Evolutionary conservation across 345 rosid species (phyloP).

Genomic region (Combretum micranthum): DNA sequence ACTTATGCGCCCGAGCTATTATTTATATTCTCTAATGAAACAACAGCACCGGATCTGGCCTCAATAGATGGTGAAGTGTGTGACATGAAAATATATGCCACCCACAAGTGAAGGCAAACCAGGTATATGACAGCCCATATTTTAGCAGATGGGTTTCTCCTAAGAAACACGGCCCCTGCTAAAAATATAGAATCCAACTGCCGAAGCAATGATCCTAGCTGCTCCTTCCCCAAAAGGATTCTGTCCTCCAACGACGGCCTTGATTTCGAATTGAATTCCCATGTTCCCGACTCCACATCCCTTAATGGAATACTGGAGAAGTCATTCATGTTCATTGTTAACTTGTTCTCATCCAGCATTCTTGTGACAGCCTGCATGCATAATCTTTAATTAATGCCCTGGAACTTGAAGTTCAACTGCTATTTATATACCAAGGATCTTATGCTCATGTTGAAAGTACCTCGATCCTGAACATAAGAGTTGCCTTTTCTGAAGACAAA

Average conservation of each 20-base stretch:
- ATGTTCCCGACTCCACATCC: slow-evolving; percentile 62
- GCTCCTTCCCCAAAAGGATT: slow-evolving; percentile 60
- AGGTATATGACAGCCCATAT: slow-evolving; percentile 64
- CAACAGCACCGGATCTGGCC: slow-evolving; percentile 55
- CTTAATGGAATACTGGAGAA: slow-evolving; percentile 24
- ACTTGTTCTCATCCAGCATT: slow-evolving; percentile 61
- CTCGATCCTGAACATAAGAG: slow-evolving; percentile 76
- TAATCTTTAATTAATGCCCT: background rate
- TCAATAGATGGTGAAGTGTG: slow-evolving; percentile 40
- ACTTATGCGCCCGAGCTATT: slow-evolving; percentile 31
- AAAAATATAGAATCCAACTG: slow-evolving; percentile 69
- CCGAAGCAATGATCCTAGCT: slow-evolving; percentile 54
- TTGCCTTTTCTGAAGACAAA: slow-evolving; percentile 91
- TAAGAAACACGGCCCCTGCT: slow-evolving; percentile 65
- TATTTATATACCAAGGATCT: background rate
- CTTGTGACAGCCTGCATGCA: slow-evolving; percentile 62
- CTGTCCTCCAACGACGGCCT: slow-evolving; percentile 54
- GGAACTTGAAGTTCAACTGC: background rate
- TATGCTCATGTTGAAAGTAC: slow-evolving; percentile 18
- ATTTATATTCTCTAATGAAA: slow-evolving; percentile 69
- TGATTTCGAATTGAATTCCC: slow-evolving; percentile 49
- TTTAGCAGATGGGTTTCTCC: slow-evolving; percentile 71
- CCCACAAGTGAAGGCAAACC: slow-evolving; percentile 87
- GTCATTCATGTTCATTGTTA: slow-evolving; percentile 15
- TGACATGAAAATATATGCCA: slow-evolving; percentile 61